These are phyloP conservation scores for Rhodotorula sp. DNA, from an alignment of 1,284 basidiomycete species.

Conservation along the genomic window DNA sequence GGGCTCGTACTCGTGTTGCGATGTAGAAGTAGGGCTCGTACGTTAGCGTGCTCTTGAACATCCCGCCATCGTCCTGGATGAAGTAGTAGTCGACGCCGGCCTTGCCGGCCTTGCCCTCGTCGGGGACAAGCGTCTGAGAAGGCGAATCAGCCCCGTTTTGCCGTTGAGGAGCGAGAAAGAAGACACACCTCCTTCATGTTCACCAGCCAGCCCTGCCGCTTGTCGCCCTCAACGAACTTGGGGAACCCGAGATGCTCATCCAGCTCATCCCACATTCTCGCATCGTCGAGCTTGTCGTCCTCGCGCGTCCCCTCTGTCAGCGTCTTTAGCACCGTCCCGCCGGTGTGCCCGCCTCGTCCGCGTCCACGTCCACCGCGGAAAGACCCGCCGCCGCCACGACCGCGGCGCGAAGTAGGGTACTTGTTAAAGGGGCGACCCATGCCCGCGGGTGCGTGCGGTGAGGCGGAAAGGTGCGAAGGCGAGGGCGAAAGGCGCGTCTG, in stretches of 20 bases:
- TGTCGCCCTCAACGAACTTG: constrained; percentile 61
- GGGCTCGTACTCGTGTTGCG: constrained; percentile 70
- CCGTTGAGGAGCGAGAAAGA: too few relatives aligned
- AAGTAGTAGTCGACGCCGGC: constrained; percentile 97
- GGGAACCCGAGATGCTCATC: constrained; percentile 92
- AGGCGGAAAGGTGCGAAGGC: too few relatives aligned
- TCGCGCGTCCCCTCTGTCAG: constrained; percentile 26
- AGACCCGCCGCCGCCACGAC: background rate
- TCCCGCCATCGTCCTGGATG: constrained; percentile 91
- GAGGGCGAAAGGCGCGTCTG: background rate
- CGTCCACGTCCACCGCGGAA: constrained; percentile 17
- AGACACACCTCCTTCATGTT: constrained; percentile 93
- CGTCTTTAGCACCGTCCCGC: constrained; percentile 24
- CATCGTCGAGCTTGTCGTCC: constrained; percentile 20
- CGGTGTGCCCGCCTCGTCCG: constrained; percentile 28
- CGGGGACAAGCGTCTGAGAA: constrained; percentile 75
- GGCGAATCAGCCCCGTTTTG: too few relatives aligned
- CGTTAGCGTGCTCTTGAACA: constrained; percentile 90
- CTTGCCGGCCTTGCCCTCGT: constrained; percentile 75
- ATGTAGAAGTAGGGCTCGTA: constrained; percentile 96
- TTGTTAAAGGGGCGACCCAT: constrained; percentile 34
- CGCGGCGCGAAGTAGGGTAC: constrained; percentile 8
- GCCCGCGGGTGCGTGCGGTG: background rate
- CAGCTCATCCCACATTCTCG: constrained; percentile 68
- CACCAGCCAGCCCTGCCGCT: constrained; percentile 83